Percentiles rank a stretch among this genome's conserved stretches.
Evolutionary conservation across 257 asterid species (phyloP).

Genomic region (Lycium ferocissimum): DNA sequence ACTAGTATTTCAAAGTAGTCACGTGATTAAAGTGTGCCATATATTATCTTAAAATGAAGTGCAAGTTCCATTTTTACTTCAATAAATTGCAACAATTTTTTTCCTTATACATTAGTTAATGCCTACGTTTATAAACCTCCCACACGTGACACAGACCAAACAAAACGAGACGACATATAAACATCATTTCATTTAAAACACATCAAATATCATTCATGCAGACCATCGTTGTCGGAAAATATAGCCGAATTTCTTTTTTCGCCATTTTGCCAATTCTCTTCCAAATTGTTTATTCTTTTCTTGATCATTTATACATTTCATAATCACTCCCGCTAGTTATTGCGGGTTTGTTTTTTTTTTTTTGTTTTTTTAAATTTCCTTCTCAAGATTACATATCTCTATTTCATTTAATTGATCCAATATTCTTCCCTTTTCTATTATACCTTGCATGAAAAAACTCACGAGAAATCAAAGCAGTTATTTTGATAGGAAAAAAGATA

Average conservation of each 20-base stretch:
- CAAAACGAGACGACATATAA: not conserved
- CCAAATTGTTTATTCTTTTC: not conserved
- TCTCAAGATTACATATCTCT: no score
- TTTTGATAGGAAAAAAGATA: not conserved
- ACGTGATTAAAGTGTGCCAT: no score
- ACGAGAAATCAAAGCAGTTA: not conserved
- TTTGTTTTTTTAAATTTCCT: no score
- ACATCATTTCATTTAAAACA: not conserved
- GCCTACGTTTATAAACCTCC: not conserved
- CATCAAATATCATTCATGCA: constrained; percentile 22
- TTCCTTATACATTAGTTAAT: not conserved
- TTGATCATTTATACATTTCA: not conserved
- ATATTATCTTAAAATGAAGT: no score
- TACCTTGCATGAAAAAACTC: not conserved
- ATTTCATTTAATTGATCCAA: no score
- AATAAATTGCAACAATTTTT: no score
- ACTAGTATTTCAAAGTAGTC: no score
- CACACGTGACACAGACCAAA: not conserved
- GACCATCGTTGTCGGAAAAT: not conserved
- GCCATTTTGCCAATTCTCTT: not conserved
- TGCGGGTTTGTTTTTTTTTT: not conserved
- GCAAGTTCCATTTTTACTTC: no score
- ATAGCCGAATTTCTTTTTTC: not conserved
- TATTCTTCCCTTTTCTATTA: no score
- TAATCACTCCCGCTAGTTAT: constrained; percentile 11